Percentiles rank a stretch among this genome's conserved stretches.
Evolutionary conservation across 2,329 filamentous ascomycete genomes (phyloP).

Genomic region (Colletotrichum sp.): DNA sequence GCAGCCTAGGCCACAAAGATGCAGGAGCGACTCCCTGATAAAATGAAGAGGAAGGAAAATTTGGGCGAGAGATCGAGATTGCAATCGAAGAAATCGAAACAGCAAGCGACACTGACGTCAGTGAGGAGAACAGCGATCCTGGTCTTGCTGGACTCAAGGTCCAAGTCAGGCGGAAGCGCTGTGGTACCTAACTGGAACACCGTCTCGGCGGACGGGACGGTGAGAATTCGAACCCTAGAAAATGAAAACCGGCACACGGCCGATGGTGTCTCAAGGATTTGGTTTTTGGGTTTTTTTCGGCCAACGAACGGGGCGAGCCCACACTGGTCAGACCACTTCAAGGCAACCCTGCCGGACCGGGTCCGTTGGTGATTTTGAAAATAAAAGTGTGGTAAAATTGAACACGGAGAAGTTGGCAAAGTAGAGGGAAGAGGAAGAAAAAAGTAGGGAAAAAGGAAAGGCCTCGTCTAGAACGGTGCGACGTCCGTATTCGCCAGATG

Average conservation of each 20-base stretch:
- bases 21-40: background rate
- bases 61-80: background rate
- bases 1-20: background rate
- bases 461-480: background rate
- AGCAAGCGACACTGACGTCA: conserved; percentile 18
- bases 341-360: conserved; percentile 1
- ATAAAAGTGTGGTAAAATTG: background rate
- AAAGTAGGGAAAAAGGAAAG: background rate
- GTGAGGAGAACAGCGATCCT: conserved; percentile 20
- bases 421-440: background rate
- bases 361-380: background rate
- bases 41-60: background rate
- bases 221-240: conserved; percentile 12
- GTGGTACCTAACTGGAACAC: conserved; percentile 15
- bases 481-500: background rate
- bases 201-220: conserved; percentile 15
- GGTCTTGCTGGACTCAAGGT: conserved; percentile 11
- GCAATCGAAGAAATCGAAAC: background rate
- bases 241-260: conserved; percentile 1
- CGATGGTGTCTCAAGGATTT: conserved; percentile 9
- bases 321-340: conserved; percentile 18
- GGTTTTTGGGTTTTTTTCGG: background rate
- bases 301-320: conserved; percentile 11
- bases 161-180: conserved; percentile 11
- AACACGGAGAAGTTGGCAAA: background rate